phyloP scores from a whole-genome alignment of 306 rosid species.

The Vigna reflexopilosa region DNA sequence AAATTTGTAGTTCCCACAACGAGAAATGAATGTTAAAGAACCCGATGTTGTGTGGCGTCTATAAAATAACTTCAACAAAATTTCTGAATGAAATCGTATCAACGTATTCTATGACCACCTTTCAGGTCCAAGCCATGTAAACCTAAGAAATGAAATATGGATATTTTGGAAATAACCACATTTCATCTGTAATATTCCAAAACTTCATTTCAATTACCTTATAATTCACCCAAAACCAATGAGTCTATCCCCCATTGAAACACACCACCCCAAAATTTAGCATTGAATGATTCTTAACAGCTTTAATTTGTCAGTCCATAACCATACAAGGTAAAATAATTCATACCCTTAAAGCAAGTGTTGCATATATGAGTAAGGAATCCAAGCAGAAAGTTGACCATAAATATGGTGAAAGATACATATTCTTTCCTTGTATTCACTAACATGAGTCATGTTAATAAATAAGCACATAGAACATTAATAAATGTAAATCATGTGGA shows the following conservation, averaged over 20 bases:
- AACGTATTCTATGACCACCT: conserved; percentile 7
- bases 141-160: neutral
- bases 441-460: neutral
- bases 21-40: conserved; percentile 5
- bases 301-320: conserved; percentile 24
- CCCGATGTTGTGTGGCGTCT: neutral
- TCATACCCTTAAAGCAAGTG: neutral
- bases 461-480: conserved; percentile 7
- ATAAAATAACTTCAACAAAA: conserved; percentile 27
- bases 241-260: neutral
- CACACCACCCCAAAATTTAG: neutral
- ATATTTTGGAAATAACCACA: conserved; percentile 9
- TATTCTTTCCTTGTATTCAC: conserved; percentile 7
- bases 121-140: neutral
- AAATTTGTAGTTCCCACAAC: conserved; percentile 5
- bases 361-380: conserved; percentile 7
- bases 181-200: neutral
- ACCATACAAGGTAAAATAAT: conserved; percentile 29
- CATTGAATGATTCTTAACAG: neutral
- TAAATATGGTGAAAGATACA: conserved; percentile 5
- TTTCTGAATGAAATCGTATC: conserved; percentile 15
- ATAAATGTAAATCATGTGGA: neutral
- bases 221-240: conserved; percentile 1
- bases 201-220: neutral
- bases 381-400: conserved; percentile 18